These are phyloP conservation scores for Podospora tetraspora DNA, from an alignment of 495 filamentous ascomycete species.

Conservation along the genomic window DNA sequence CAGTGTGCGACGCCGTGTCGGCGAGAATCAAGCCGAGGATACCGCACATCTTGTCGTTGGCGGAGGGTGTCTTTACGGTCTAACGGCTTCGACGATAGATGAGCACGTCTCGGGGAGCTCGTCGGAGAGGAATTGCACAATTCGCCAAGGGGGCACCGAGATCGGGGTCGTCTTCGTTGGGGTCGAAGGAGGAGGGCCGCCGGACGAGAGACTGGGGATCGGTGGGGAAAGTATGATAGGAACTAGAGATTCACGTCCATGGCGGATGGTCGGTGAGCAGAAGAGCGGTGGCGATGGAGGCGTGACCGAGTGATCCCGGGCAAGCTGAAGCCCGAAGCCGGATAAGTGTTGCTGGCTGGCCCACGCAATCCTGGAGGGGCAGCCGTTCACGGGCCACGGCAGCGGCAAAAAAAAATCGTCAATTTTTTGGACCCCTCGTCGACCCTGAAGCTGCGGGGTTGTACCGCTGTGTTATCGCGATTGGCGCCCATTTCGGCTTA, in stretches of 20 bases:
- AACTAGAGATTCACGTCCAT: background rate
- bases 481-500: background rate
- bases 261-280: background rate
- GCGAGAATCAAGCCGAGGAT: constrained; percentile 79
- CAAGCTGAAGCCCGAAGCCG: background rate
- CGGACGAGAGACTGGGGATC: background rate
- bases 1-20: constrained; percentile 40
- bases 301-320: background rate
- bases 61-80: background rate
- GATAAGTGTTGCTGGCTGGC: background rate
- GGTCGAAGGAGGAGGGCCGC: background rate
- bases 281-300: background rate
- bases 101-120: background rate
- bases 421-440: background rate
- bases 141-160: background rate
- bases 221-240: background rate
- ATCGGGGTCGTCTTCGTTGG: background rate
- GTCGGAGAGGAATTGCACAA: background rate
- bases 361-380: background rate
- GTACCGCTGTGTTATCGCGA: background rate
- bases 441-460: background rate
- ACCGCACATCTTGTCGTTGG: constrained; percentile 65
- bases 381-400: background rate
- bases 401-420: background rate
- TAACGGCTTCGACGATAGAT: background rate